Conservation (phyloP, 805 yeast species). For the Spathaspora sp. region DNA sequence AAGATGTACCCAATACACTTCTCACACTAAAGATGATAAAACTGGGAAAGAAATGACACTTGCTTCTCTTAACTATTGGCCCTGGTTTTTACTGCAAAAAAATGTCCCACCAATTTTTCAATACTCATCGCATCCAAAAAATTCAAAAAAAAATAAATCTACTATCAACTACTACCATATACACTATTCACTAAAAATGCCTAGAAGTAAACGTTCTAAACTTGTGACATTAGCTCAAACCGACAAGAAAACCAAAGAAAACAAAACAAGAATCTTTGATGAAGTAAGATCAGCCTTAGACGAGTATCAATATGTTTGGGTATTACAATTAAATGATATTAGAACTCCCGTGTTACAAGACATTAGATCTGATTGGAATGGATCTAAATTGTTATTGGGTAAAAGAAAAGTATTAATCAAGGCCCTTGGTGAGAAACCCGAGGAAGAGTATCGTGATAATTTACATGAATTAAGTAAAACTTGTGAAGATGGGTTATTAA, state of each 20-base stretch:
- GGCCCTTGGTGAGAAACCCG: constrained; percentile 84
- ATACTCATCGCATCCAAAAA: background rate
- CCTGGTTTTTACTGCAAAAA: no score
- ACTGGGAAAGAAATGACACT: no score
- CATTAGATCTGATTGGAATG: constrained; percentile 88
- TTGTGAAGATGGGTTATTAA: constrained; percentile 58
- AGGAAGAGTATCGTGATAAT: constrained; percentile 73
- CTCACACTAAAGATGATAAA: background rate
- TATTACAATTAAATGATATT: constrained; percentile 82
- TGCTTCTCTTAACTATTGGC: no score
- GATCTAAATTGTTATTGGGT: constrained; percentile 85
- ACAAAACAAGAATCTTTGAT: constrained; percentile 86
- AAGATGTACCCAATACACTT: no score
- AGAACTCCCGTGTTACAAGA: constrained; percentile 95
- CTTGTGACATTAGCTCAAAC: constrained; percentile 94
- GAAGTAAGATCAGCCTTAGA: constrained; percentile 84
- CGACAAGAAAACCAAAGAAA: constrained; percentile 91
- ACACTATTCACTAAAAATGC: constrained; percentile 51
- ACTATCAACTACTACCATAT: background rate
- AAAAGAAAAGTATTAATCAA: constrained; percentile 90
- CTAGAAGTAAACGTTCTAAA: constrained; percentile 95
- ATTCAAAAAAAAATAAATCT: background rate
- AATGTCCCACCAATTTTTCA: background rate
- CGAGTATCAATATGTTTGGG: constrained; percentile 74
- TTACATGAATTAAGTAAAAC: constrained; percentile 63